These are phyloP conservation scores for Herpetomonas muscarum DNA, from an alignment of 208 protist genomes.

Conservation along the genomic window DNA sequence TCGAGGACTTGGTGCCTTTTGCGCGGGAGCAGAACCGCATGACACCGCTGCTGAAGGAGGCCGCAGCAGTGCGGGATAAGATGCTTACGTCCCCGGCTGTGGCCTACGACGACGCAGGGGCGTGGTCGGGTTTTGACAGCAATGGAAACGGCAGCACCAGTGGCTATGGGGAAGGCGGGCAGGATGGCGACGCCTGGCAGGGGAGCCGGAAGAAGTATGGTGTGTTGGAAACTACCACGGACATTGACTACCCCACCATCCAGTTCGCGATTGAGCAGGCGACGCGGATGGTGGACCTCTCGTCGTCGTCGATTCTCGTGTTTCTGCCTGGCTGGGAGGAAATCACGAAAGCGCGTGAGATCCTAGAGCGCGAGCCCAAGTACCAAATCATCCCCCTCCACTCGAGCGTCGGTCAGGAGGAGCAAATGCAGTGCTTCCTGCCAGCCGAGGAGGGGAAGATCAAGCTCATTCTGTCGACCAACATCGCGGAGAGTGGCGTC, in stretches of 20 bases:
- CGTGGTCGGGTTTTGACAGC: neutral
- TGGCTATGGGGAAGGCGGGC: neutral
- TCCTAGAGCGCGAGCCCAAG: constrained; percentile 62
- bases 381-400: constrained; percentile 85
- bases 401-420: constrained; percentile 93
- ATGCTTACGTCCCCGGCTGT: constrained; percentile 3
- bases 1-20: constrained; percentile 73
- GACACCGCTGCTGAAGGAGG: constrained; percentile 72
- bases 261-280: constrained; percentile 85
- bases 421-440: constrained; percentile 97
- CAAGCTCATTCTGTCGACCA: constrained; percentile 99
- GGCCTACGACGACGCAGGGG: constrained; percentile 2
- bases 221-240: constrained; percentile 52
- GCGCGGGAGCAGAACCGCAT: constrained; percentile 68
- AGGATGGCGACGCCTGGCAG: neutral
- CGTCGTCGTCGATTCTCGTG: constrained; percentile 76
- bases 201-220: constrained; percentile 41
- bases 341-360: constrained; percentile 66
- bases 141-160: neutral
- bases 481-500: constrained; percentile 99
- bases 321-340: constrained; percentile 94
- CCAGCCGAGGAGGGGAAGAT: constrained; percentile 82
- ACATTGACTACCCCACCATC: constrained; percentile 82
- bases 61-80: constrained; percentile 1
- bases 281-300: constrained; percentile 63